Percentiles rank a stretch among this genome's conserved stretches.
Conservation (phyloP, 2,329 filamentous ascomycete species). For the Neoascochyta sp. region DNA sequence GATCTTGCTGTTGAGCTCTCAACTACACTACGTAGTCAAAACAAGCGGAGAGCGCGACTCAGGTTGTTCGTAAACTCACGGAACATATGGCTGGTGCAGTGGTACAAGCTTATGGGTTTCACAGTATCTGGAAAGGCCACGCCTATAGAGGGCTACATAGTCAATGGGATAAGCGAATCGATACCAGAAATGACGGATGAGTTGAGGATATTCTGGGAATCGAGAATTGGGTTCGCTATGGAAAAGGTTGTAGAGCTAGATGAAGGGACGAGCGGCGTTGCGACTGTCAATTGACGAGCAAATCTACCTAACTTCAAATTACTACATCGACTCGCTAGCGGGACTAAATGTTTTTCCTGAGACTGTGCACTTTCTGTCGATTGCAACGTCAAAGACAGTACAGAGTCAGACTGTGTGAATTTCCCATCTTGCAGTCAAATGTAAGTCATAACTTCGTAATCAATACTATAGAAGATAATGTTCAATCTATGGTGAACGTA, state of each 20-base stretch:
- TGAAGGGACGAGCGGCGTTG: too few species aligned
- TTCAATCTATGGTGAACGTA: too few species aligned
- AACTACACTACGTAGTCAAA: background rate
- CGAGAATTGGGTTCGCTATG: conserved; percentile 16
- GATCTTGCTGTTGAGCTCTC: background rate
- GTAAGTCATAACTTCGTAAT: too few species aligned
- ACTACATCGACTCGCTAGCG: too few species aligned
- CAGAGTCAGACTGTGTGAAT: too few species aligned
- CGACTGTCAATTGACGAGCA: too few species aligned
- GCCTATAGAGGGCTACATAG: conserved; percentile 7
- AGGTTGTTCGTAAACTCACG: conserved; percentile 12
- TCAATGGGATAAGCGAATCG: conserved; percentile 13
- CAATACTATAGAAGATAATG: too few species aligned
- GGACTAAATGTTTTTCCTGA: too few species aligned
- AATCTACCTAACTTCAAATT: too few species aligned
- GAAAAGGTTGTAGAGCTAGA: conserved; percentile 15
- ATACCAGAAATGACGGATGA: conserved; percentile 13
- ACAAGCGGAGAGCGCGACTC: conserved; percentile 7
- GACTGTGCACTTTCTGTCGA: too few species aligned
- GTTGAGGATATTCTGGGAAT: conserved; percentile 11
- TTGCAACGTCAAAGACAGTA: too few species aligned
- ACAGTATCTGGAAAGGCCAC: conserved; percentile 8
- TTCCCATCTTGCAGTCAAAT: too few species aligned
- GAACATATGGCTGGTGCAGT: conserved; percentile 6
- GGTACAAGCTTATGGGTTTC: conserved; percentile 17